phyloP scores from a whole-genome alignment of 352 stramenopile genomes.

The Achlya hypogyna region DNA sequence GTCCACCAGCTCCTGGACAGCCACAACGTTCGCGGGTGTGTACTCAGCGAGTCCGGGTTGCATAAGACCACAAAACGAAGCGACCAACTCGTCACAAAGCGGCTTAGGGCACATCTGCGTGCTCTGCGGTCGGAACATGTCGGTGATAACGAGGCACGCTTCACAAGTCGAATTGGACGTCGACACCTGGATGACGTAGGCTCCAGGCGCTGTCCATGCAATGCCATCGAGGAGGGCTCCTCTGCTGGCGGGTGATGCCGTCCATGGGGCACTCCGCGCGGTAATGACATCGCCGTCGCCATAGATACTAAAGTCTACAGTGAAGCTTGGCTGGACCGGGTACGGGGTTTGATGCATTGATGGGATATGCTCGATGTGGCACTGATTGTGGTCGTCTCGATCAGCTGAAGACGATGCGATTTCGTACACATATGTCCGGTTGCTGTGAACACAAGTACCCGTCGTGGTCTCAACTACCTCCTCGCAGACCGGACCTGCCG shows the following conservation, averaged over 20 bases:
- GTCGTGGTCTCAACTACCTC: background rate
- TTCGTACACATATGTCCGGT: background rate
- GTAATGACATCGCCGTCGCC: background rate
- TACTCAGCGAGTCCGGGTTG: background rate
- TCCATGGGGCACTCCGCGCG: background rate
- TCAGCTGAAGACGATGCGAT: background rate
- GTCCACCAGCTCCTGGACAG: background rate
- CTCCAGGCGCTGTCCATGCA: background rate
- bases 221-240: too few relatives aligned
- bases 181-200: background rate
- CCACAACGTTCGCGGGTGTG: background rate
- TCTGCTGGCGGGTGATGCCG: too few relatives aligned
- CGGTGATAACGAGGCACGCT: conserved; percentile 1
- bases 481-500: background rate
- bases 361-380: background rate
- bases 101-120: background rate
- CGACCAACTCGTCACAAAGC: background rate
- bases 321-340: background rate
- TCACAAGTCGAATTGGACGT: background rate
- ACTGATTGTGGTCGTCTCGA: conserved; percentile 5
- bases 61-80: background rate
- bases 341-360: conserved; percentile 1
- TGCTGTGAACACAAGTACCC: background rate
- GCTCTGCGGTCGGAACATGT: background rate
- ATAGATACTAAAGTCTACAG: background rate